Base-by-base conservation (phyloP, 1,284 basidiomycete genomes). In the Marasmius fiardii region DNA sequence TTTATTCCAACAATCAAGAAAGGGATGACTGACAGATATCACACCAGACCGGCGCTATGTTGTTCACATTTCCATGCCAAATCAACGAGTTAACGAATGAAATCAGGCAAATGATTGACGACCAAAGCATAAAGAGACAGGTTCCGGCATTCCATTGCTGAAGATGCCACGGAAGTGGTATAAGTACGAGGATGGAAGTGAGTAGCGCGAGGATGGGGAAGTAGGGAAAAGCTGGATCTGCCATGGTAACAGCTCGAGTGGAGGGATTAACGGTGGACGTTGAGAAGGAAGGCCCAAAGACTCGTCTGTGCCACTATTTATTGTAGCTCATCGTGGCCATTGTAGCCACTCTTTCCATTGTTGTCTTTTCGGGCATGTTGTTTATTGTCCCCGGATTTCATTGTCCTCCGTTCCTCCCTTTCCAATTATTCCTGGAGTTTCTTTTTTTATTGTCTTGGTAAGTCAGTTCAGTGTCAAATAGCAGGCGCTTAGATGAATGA, bases 31-130 rank as follows among this genome's bases (percentile, higher is more conserved):
- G 63, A 88, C 86, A 78, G 58, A 92, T 87, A 64, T 93, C 90
- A 63, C 90, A 92, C 84, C 85, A 92, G 1, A 85, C 72, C 0
- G 85, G 85, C 0, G 82, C 78, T 43, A 64, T 70, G 61, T 87
- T 79, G 10, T 76, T 69, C 2, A 76, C 74, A 62, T 83, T 85
- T 31, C 80, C 72, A 52, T 74, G 74, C 90, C 90, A 93, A 14
- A 90, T 65, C 33, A 88, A 66, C 16, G 80, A 76, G 68, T 92
- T 88, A 61, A 91, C 71, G 60, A 79, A 81, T 33, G 74, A 68
- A 51, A 78, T 77, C 18, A 90, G 68, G 63, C 81, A 85, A 1
- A 69, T 75, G 3, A 84, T 44, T 2, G 77, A 75, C 2, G 78
- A 71, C 88, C 86, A 91, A 37, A 74, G 62, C 69, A 91, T 86